Evolutionary conservation across 805 yeast species (phyloP), one percentile per base, ranked within the genome.

Genomic region (Teunomyces atbi): DNA sequence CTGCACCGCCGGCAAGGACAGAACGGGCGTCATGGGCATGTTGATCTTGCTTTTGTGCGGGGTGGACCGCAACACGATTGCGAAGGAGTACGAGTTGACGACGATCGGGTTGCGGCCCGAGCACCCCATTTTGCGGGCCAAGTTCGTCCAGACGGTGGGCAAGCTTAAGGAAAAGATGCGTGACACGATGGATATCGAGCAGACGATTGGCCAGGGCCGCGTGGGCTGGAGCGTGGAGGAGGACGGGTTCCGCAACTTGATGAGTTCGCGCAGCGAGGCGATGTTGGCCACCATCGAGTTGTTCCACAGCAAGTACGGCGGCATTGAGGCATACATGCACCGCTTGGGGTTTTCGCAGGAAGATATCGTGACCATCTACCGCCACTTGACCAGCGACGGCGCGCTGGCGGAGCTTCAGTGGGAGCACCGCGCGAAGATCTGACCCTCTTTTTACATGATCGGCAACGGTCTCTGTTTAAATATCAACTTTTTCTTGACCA

Each of bases 1-100:
- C 59, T 89, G 96, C 65, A 80, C 91, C 3, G 92, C 92, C 1
- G 96, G 96, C 2, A 89, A 88, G 61, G 96, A 89, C 60, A 76
- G 96, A 37, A 88, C 96, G 0, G 96, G 96, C 0, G 73, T 87
- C 11, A 60, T 86, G 52, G 77, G 83, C 2, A 86, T 89, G 82
- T 61, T 89, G 49, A 68, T 88, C 4, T 69, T 88, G 38, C 65
- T 81, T 15, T 60, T 86, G 6, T 66, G 78, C 4, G 91, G 87
- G 0, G 87, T 88, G 3, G 89, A 84, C 49, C 71, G 74, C 10
- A 78, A 79, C 52, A 78, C 81, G 1, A 73, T 88, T 32, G 81
- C 89, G 1, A 76, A 82, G 52, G 96, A 89, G 58, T 89, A 87
- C 57, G 94, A 85, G 59, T 66, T 89, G 56, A 86, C 95, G 1